Evolutionary conservation across 148 eudicot species (phyloP), one percentile per base, ranked within the genome.

Genomic region (Euryodendron excelsum): DNA sequence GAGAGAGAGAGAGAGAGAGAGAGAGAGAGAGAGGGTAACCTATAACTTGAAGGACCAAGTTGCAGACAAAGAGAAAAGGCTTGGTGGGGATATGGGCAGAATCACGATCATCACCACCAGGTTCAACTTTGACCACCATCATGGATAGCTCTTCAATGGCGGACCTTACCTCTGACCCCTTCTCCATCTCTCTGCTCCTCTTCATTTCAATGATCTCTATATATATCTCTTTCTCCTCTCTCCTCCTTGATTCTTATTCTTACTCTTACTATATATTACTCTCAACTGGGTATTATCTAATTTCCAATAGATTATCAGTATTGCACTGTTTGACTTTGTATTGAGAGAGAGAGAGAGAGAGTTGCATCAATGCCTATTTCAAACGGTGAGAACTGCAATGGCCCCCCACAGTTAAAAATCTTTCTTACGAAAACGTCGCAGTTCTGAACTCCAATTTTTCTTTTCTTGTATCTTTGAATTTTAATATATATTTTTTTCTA

Each of bases 111-210:
- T 13, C 69, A 63, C 3, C 72, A 52, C 44, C 67, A 48, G 78
- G 61, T 36, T 77, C 76, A 56, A 83, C 74, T 65, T 86, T 87
- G 60, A 78, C 76, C 12, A 72, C 80, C 47, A 82, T 62, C 53
- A 85, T 20, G 60, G 91, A 87, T 12, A 93, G 89, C 85, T 90
- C 96, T 72, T 93, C 87, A 81, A 93, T 86, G 81, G 89, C 88
- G 39, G 90, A 84, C 82, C 88, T 85, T 61, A 90, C 63, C 71
- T 90, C 92, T 56, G 95, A 81, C 25, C 76, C 61, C 72, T 52
- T 87, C 77, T 88, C 89, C 71, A 79, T 64, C 68, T 86, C 90
- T 76, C 86, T 85, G 71, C 78, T 81, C 69, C 90, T 85, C 76
- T 88, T 83, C 90, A 85, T 86, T 53, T 84, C 73, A 7, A 79